These are phyloP conservation scores for Chaetomiaceae sp. DNA, from an alignment of 2,329 filamentous ascomycete species.

Conservation along the genomic window DNA sequence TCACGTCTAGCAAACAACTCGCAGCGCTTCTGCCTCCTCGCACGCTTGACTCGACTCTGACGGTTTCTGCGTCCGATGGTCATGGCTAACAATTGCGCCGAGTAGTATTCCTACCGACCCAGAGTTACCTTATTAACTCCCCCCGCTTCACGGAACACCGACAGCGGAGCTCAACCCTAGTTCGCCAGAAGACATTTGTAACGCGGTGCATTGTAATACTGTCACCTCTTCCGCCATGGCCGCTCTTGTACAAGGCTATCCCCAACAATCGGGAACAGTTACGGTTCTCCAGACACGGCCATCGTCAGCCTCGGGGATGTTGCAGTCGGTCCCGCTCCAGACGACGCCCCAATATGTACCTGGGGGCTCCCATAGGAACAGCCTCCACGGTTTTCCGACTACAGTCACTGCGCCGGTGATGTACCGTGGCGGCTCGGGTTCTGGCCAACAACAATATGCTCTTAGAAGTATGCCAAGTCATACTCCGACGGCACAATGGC, in stretches of 20 bases:
- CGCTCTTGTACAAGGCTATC: conserved; percentile 76
- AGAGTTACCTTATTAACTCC: neutral
- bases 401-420: conserved; percentile 39
- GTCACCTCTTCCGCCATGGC: conserved; percentile 62
- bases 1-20: neutral
- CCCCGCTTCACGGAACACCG: neutral
- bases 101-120: neutral
- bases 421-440: conserved; percentile 53
- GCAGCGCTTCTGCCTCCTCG: neutral
- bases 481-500: conserved; percentile 50
- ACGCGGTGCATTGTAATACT: conserved; percentile 16
- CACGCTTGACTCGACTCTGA: neutral
- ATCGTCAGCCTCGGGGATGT: conserved; percentile 58
- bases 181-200: neutral
- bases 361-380: conserved; percentile 44
- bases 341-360: conserved; percentile 51
- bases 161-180: conserved; percentile 2
- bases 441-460: conserved; percentile 73
- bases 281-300: conserved; percentile 73
- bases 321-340: conserved; percentile 49
- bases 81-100: neutral
- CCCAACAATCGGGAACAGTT: conserved; percentile 68
- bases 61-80: neutral
- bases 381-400: conserved; percentile 48
- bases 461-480: conserved; percentile 68